phyloP scores from a whole-genome alignment of 164 flowering plant genomes.

The Aristolochia fimbriata region DNA sequence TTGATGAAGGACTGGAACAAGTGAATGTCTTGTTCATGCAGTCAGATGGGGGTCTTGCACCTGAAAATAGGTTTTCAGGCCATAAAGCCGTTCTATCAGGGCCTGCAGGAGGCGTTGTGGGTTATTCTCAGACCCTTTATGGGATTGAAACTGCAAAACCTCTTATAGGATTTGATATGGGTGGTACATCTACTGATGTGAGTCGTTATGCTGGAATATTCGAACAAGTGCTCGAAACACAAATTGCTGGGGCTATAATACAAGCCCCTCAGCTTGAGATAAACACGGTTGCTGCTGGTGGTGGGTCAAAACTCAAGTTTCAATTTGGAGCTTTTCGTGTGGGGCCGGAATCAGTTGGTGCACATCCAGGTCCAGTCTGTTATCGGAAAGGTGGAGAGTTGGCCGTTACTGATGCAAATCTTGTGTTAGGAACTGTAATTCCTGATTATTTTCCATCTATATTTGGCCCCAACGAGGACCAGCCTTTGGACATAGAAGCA shows the following conservation, averaged over 20 bases:
- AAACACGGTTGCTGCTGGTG: constrained; percentile 98
- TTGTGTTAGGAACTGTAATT: constrained; percentile 75
- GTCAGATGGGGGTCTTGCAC: constrained; percentile 98
- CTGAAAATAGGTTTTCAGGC: constrained; percentile 92
- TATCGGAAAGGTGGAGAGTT: constrained; percentile 94
- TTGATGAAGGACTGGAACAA: constrained; percentile 65
- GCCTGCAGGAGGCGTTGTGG: constrained; percentile 99
- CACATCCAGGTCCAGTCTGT: constrained; percentile 98
- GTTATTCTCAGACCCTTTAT: constrained; percentile 89
- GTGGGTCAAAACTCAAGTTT: constrained; percentile 91
- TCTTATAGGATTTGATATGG: constrained; percentile 99
- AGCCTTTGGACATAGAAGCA: constrained; percentile 61
- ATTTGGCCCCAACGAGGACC: constrained; percentile 85
- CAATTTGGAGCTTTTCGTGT: constrained; percentile 91
- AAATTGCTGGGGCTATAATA: constrained; percentile 91
- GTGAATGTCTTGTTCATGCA: constrained; percentile 96
- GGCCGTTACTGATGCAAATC: constrained; percentile 94
- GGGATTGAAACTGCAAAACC: constrained; percentile 81
- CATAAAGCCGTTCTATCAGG: constrained; percentile 97
- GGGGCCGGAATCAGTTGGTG: constrained; percentile 98
- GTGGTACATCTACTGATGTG: constrained; percentile 97
- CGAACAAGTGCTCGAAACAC: constrained; percentile 91
- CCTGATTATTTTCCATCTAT: constrained; percentile 92
- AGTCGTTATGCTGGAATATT: constrained; percentile 91
- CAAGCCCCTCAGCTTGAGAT: constrained; percentile 99